Evolutionary conservation across 2,329 filamentous ascomycete species (phyloP).

Genomic region (Talaromyces rugulosus): DNA sequence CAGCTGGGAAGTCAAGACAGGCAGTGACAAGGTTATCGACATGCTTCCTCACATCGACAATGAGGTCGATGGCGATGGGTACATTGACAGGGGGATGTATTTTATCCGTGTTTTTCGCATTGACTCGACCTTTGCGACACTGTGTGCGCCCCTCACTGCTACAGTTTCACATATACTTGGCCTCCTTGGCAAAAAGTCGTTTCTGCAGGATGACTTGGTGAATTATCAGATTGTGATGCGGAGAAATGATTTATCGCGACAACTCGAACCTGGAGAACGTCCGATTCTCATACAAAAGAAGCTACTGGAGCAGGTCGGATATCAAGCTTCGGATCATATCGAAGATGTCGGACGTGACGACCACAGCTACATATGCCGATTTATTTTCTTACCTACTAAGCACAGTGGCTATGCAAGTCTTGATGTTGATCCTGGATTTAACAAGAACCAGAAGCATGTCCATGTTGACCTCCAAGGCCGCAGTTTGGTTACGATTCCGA

Average conservation of each 20-base stretch:
- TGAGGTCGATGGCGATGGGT: slow-evolving; percentile 52
- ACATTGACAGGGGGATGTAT: slow-evolving; percentile 72
- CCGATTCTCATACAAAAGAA: slow-evolving; percentile 89
- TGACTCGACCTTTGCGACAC: slow-evolving; percentile 89
- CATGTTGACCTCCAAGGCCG: slow-evolving; percentile 87
- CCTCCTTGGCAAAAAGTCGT: slow-evolving; percentile 93
- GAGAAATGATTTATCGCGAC: slow-evolving; percentile 83
- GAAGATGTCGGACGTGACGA: slow-evolving; percentile 95
- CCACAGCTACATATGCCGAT: slow-evolving; percentile 93
- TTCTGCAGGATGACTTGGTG: slow-evolving; percentile 80
- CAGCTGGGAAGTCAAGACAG: slow-evolving; percentile 86
- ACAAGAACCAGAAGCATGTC: slow-evolving; percentile 83
- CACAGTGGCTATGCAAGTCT: slow-evolving; percentile 72
- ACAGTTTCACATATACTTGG: slow-evolving; percentile 81
- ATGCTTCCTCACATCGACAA: slow-evolving; percentile 42
- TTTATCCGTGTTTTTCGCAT: slow-evolving; percentile 94
- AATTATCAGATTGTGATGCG: slow-evolving; percentile 95
- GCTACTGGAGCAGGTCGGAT: slow-evolving; percentile 85
- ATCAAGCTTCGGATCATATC: slow-evolving; percentile 77
- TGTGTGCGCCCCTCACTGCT: slow-evolving; percentile 78
- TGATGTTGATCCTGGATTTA: slow-evolving; percentile 73
- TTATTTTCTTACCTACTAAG: slow-evolving; percentile 87
- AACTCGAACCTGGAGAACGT: slow-evolving; percentile 72
- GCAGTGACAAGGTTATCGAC: slow-evolving; percentile 35
- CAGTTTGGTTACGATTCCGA: slow-evolving; percentile 91